phyloP scores from a whole-genome alignment of 495 filamentous ascomycete species.

The Neurospora cerealis region DNA sequence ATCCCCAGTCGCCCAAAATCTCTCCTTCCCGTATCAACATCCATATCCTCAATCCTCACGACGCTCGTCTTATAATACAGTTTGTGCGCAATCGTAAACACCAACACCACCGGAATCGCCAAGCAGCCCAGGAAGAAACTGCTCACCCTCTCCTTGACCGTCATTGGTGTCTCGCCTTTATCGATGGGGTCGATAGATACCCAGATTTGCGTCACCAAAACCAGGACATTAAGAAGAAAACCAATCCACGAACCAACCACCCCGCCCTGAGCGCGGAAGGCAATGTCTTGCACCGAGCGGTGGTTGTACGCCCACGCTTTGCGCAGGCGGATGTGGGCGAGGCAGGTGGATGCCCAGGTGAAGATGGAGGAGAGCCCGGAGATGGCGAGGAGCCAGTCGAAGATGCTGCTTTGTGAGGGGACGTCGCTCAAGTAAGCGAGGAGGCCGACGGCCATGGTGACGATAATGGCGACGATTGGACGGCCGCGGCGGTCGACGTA shows the following conservation, averaged over 20 bases:
- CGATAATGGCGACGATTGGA: constrained; percentile 59
- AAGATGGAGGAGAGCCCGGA: constrained; percentile 84
- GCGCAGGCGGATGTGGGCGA: constrained; percentile 86
- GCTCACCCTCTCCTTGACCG: constrained; percentile 27
- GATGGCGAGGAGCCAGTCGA: constrained; percentile 84
- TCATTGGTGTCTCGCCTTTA: constrained; percentile 14
- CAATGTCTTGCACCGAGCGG: constrained; percentile 65
- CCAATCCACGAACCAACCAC: constrained; percentile 80
- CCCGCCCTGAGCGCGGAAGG: constrained; percentile 74
- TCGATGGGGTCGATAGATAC: constrained; percentile 64
- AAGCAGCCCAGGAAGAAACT: constrained; percentile 75
- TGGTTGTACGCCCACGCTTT: constrained; percentile 63
- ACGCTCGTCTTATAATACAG: constrained; percentile 60
- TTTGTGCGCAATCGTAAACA: constrained; percentile 73
- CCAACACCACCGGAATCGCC: constrained; percentile 69
- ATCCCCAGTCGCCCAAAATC: constrained; percentile 70
- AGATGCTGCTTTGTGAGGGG: constrained; percentile 48
- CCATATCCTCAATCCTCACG: constrained; percentile 63
- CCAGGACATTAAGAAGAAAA: constrained; percentile 63
- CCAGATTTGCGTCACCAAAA: constrained; percentile 88
- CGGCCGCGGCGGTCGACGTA: constrained; percentile 83
- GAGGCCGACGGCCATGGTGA: constrained; percentile 62
- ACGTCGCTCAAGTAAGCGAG: constrained; percentile 71
- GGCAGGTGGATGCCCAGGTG: constrained; percentile 87
- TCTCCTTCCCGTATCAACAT: constrained; percentile 77